Conservation (phyloP, 2,329 filamentous ascomycete species). For the Penicillium italicum region DNA sequence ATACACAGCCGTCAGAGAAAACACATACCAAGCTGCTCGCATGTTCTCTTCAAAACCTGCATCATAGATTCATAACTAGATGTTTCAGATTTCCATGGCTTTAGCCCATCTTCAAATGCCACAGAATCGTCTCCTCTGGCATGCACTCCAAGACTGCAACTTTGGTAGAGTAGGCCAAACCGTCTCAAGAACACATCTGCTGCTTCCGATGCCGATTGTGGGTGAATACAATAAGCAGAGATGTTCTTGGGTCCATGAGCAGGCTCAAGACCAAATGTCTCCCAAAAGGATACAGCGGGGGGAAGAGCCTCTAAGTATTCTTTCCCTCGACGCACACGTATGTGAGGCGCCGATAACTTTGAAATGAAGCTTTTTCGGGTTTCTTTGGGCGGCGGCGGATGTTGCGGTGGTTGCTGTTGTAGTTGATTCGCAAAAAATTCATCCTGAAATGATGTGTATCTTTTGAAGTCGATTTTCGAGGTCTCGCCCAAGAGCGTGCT, state of each 20-base stretch:
- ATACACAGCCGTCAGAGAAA: neutral
- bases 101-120: slow-evolving; percentile 38
- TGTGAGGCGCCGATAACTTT: slow-evolving; percentile 49
- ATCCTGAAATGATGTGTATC: slow-evolving; percentile 35
- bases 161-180: slow-evolving; percentile 53
- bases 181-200: slow-evolving; percentile 52
- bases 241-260: slow-evolving; percentile 55
- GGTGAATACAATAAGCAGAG: slow-evolving; percentile 56
- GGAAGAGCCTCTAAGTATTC: slow-evolving; percentile 54
- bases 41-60: slow-evolving; percentile 34
- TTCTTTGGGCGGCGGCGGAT: slow-evolving; percentile 24
- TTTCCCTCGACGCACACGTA: slow-evolving; percentile 54
- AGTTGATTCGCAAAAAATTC: slow-evolving; percentile 18
- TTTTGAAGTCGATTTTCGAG: slow-evolving; percentile 36
- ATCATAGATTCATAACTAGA: slow-evolving; percentile 34
- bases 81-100: slow-evolving; percentile 34
- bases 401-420: slow-evolving; percentile 9
- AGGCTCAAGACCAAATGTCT: slow-evolving; percentile 57
- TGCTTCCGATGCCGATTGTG: slow-evolving; percentile 46
- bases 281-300: slow-evolving; percentile 58
- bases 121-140: slow-evolving; percentile 41
- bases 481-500: slow-evolving; percentile 28
- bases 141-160: slow-evolving; percentile 55
- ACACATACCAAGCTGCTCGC: slow-evolving; percentile 38
- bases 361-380: slow-evolving; percentile 35